phyloP scores from a whole-genome alignment of 495 filamentous ascomycete species.

The Patellaria atrata region DNA sequence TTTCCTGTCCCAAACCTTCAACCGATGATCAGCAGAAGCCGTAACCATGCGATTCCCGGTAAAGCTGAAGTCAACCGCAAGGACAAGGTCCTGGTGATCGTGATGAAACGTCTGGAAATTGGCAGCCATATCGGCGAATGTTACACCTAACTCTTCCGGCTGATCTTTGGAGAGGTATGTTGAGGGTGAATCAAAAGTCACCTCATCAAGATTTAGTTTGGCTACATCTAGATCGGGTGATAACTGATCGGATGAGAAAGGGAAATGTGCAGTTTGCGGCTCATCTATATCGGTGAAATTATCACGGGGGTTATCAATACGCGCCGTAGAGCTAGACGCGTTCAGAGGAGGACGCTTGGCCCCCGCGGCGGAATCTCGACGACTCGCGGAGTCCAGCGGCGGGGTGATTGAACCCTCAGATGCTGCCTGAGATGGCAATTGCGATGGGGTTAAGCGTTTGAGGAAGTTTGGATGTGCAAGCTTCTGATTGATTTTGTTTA shows the following conservation, averaged over 20 bases:
- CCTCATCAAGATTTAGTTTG: too few species aligned
- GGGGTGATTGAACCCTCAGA: conserved; percentile 14
- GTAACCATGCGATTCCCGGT: conserved; percentile 86
- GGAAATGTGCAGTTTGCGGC: too few species aligned
- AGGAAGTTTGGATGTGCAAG: conserved; percentile 14
- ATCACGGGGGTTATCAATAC: too few species aligned
- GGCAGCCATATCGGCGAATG: conserved; percentile 20
- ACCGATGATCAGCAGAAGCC: conserved; percentile 79
- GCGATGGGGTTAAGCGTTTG: conserved; percentile 11
- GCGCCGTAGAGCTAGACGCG: too few species aligned
- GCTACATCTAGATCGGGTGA: too few species aligned
- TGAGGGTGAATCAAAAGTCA: too few species aligned
- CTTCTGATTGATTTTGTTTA: conserved; percentile 10
- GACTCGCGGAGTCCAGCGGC: conserved; percentile 7
- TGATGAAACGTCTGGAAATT: conserved; percentile 30
- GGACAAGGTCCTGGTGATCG: conserved; percentile 54
- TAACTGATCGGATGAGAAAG: too few species aligned
- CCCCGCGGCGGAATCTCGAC: conserved; percentile 8
- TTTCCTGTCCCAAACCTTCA: conserved; percentile 78
- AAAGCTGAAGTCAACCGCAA: conserved; percentile 48
- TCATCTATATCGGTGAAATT: too few species aligned
- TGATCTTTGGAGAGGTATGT: too few species aligned
- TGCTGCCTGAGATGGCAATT: conserved; percentile 17
- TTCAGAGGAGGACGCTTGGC: too few species aligned
- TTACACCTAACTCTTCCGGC: too few species aligned